Evolutionary conservation across 768 basidiomycete genomes (phyloP).

Genomic region (Termitomyces sp.): DNA sequence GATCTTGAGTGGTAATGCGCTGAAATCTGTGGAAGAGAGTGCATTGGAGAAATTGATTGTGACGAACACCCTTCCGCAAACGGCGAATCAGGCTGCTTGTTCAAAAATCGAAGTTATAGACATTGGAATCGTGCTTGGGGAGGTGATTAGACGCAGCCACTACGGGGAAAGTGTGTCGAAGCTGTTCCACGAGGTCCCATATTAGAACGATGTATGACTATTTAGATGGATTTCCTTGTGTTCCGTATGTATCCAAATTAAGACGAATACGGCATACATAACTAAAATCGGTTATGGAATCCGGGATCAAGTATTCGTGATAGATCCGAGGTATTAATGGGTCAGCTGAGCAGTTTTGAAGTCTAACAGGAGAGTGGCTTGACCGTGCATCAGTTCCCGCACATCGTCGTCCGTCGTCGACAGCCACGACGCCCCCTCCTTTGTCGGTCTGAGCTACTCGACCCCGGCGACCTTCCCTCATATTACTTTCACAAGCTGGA

Average conservation of each 20-base stretch:
- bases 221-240: background rate
- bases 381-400: conserved; percentile 11
- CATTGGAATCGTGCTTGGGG: conserved; percentile 90
- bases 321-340: conserved; percentile 17
- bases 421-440: conserved; percentile 10
- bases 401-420: conserved; percentile 12
- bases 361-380: conserved; percentile 4
- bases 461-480: background rate
- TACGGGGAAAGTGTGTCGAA: conserved; percentile 94
- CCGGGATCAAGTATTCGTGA: conserved; percentile 14
- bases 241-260: conserved; percentile 11
- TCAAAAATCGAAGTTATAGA: conserved; percentile 89
- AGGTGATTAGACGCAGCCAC: conserved; percentile 93
- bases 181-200: conserved; percentile 86
- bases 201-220: conserved; percentile 34
- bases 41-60: conserved; percentile 92
- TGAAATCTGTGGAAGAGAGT: conserved; percentile 65
- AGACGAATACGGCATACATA: conserved; percentile 6
- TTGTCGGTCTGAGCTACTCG: conserved; percentile 5
- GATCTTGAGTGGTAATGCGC: conserved; percentile 86
- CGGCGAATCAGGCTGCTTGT: conserved; percentile 64
- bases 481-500: background rate
- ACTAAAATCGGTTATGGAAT: conserved; percentile 10
- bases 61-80: conserved; percentile 95
- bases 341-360: conserved; percentile 16